Evolutionary conservation across 768 basidiomycete species (phyloP), one percentile per base, ranked within the genome.

Genomic region (Serpula lacrymans): DNA sequence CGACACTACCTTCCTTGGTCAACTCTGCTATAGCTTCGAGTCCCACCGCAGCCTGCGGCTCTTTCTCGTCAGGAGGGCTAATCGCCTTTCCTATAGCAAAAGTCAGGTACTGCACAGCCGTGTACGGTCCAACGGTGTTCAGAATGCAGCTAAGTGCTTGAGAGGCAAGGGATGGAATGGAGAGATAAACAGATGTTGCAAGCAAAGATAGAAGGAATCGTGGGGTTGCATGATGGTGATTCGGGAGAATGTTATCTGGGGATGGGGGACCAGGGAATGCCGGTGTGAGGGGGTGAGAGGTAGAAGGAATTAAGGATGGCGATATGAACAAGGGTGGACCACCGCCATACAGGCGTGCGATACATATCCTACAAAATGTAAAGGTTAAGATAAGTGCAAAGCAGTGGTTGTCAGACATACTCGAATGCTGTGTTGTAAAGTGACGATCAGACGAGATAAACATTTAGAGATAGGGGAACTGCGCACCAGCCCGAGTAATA

Each of bases 271-370:
- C 48, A 1, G 73, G 72, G 52, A 80, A 84, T n/a, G 73, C 71
- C 2, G 83, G 70, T 0, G 88, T 88, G 36, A 95, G 72, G 2
- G 92, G 91, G 25, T 83, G 69, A 2, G 69, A 54, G 2, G 80
- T 56, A 0, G 82, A 82, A 3, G 92, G 82, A 39, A 84, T 69
- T 24, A 88, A 62, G 16, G 72, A 66, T 0, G 81, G 71, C 13
- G 82, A 75, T 37, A 93, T 67, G 51, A 81, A 71, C 27, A 95
- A 70, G 0, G 72, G 70, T 10, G 93, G 92, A 0, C 89, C 85
- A 13, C 88, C 85, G 17, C 91, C 89, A 53, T 95, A 96, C 5
- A 96, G 73, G 27, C 86, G 77, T 7, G 93, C 77, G 39, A 95
- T 78, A 61, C 89, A 92, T 49, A 94, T 68, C 63, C 90, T 93